These are phyloP conservation scores for Puccinia horiana DNA, from an alignment of 1,284 basidiomycete genomes.

Conservation along the genomic window DNA sequence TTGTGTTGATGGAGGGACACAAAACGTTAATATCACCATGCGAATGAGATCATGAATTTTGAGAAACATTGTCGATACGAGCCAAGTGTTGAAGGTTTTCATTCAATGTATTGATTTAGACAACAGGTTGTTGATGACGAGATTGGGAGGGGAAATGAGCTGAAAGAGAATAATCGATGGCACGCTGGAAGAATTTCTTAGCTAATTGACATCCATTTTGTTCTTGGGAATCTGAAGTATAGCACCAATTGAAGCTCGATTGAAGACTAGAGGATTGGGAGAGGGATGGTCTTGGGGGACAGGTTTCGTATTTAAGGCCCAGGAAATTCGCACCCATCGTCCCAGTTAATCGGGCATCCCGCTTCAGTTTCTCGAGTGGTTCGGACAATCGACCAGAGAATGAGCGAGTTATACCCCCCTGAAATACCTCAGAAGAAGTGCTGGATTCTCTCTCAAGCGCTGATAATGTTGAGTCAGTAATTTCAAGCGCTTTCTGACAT, in stretches of 20 bases:
- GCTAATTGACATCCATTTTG: slow-evolving; percentile 17
- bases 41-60: slow-evolving; percentile 2
- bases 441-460: not conserved
- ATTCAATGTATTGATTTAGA: not conserved
- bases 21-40: too few species aligned
- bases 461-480: not conserved
- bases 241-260: not conserved
- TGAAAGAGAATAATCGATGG: slow-evolving; percentile 12
- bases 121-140: not conserved
- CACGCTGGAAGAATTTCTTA: slow-evolving; percentile 20
- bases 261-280: not conserved
- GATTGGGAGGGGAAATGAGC: not conserved
- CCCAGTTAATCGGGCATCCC: slow-evolving; percentile 22
- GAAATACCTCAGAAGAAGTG: not conserved
- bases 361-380: not conserved
- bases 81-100: slow-evolving; percentile 15
- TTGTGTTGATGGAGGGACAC: too few species aligned
- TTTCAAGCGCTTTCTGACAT: not conserved
- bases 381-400: slow-evolving; percentile 35
- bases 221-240: not conserved
- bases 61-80: not conserved
- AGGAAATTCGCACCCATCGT: slow-evolving; percentile 30
- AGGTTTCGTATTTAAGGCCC: slow-evolving; percentile 20
- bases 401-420: not conserved
- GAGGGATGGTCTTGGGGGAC: not conserved